Evolutionary conservation across 164 flowering plant species (phyloP).

Genomic region (Litsea cubeba): DNA sequence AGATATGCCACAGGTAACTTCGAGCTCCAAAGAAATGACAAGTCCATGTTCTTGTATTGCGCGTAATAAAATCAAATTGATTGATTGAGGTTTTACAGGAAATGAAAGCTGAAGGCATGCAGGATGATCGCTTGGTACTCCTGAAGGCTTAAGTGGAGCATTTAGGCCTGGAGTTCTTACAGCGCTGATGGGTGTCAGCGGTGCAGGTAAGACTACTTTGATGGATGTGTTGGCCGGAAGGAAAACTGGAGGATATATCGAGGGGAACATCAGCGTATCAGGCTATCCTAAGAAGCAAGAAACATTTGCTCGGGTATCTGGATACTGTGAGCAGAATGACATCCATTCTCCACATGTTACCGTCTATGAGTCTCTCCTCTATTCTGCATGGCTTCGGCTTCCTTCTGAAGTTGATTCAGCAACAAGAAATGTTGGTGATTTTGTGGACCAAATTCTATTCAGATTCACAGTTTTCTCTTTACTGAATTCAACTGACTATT

Average conservation of each 20-base stretch:
- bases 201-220: constrained; percentile 55
- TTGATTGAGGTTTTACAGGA: constrained; percentile 15
- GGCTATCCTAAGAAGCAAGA: constrained; percentile 52
- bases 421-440: constrained; percentile 29
- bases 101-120: constrained; percentile 40
- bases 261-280: constrained; percentile 38
- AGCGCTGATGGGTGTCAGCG: constrained; percentile 56
- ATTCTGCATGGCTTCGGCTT: constrained; percentile 50
- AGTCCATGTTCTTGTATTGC: neutral
- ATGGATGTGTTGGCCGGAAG: constrained; percentile 54
- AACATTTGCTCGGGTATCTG: constrained; percentile 47
- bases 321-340: constrained; percentile 54
- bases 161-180: constrained; percentile 55
- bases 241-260: constrained; percentile 44
- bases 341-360: constrained; percentile 49
- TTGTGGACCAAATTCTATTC: neutral
- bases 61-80: too few relatives aligned
- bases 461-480: neutral
- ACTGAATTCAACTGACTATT: neutral
- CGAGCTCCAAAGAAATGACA: neutral
- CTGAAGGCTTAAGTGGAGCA: constrained; percentile 42
- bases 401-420: constrained; percentile 25
- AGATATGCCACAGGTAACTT: constrained; percentile 52
- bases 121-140: constrained; percentile 26
- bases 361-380: constrained; percentile 41